Evolutionary conservation across 2,329 filamentous ascomycete genomes (phyloP).

Genomic region (Cladosporium sp.): DNA sequence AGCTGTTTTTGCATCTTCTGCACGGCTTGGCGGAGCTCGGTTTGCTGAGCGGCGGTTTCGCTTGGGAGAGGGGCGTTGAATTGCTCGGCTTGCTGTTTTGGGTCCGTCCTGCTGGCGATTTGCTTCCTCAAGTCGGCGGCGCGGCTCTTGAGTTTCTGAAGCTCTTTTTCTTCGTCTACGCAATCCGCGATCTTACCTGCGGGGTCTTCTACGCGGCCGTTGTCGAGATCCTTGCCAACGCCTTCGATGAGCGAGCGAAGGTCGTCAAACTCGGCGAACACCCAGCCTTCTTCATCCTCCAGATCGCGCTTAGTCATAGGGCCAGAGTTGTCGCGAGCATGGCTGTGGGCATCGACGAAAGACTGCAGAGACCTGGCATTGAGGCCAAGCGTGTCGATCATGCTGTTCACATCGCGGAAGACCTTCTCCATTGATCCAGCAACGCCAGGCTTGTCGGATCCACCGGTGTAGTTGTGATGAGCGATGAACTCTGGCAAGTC

Average conservation of each 20-base stretch:
- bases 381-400: conserved; percentile 88
- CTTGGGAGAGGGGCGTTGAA: conserved; percentile 72
- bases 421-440: conserved; percentile 47
- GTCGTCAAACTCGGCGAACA: conserved; percentile 69
- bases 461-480: conserved; percentile 44
- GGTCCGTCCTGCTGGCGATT: conserved; percentile 66
- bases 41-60: conserved; percentile 79
- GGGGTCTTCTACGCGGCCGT: conserved; percentile 64
- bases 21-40: conserved; percentile 73
- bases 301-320: conserved; percentile 55
- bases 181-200: conserved; percentile 65
- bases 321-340: conserved; percentile 41
- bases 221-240: conserved; percentile 63
- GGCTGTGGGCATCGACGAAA: conserved; percentile 63
- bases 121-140: conserved; percentile 74
- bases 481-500: conserved; percentile 65
- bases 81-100: conserved; percentile 60
- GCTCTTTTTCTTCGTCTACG: conserved; percentile 62
- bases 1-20: conserved; percentile 70
- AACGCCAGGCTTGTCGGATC: conserved; percentile 38
- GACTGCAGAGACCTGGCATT: conserved; percentile 66
- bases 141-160: conserved; percentile 67
- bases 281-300: conserved; percentile 55
- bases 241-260: conserved; percentile 51
- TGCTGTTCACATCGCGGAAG: conserved; percentile 82